Conservation (phyloP, 345 rosid genomes). For the Aquilaria yunnanensis region DNA sequence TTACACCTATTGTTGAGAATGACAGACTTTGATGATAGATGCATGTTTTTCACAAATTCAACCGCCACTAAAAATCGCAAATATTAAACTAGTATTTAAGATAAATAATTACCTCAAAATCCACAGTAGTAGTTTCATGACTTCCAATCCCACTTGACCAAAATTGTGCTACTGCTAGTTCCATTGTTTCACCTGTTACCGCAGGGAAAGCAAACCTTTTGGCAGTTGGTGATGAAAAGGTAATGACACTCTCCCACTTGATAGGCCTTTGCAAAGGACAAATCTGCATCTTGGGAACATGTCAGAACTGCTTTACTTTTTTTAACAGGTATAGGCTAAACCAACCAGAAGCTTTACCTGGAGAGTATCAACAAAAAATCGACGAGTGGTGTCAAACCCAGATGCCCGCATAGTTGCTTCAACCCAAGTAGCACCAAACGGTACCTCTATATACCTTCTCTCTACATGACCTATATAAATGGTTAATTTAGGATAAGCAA, state of each 20-base stretch:
- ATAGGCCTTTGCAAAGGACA: constrained; percentile 89
- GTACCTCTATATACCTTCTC: constrained; percentile 83
- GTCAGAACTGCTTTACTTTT: constrained; percentile 21
- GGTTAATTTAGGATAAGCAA: constrained; percentile 9
- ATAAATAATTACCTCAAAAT: constrained; percentile 76
- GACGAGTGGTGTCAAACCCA: constrained; percentile 81
- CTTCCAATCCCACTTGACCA: constrained; percentile 99
- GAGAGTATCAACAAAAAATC: constrained; percentile 77
- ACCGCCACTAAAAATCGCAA: background rate
- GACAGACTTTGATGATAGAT: too few species aligned
- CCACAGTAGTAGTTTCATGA: constrained; percentile 66
- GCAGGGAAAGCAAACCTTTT: constrained; percentile 80
- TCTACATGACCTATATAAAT: constrained; percentile 71
- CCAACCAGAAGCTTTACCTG: constrained; percentile 48
- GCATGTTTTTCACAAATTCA: too few species aligned
- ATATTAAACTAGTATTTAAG: background rate
- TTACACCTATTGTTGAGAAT: too few species aligned
- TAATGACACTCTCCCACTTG: constrained; percentile 75
- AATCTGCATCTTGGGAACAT: constrained; percentile 46
- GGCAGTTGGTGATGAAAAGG: constrained; percentile 74
- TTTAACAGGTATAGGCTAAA: constrained; percentile 1
- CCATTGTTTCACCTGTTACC: constrained; percentile 88
- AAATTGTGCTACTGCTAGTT: constrained; percentile 89
- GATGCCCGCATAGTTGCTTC: constrained; percentile 88
- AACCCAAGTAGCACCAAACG: constrained; percentile 87